phyloP scores from a whole-genome alignment of 805 yeast genomes.

The Candida coquimbonensis region DNA sequence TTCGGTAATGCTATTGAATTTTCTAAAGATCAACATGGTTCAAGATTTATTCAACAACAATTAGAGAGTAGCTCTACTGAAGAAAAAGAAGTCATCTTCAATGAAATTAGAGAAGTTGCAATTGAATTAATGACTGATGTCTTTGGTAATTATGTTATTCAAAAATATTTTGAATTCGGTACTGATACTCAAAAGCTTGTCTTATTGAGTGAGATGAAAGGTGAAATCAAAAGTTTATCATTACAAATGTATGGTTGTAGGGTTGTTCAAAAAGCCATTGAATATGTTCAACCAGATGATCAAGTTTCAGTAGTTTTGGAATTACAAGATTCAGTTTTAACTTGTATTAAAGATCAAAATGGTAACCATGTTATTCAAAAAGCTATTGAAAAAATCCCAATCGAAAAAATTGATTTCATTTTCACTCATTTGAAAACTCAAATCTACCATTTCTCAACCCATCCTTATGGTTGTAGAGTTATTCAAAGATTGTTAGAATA shows the following conservation, averaged over 20 bases:
- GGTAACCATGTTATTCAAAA: constrained; percentile 98
- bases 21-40: constrained; percentile 94
- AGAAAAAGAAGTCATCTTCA: constrained; percentile 76
- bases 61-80: constrained; percentile 55
- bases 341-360: constrained; percentile 88
- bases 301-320: constrained; percentile 68
- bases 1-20: constrained; percentile 87
- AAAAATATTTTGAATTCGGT: constrained; percentile 86
- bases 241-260: constrained; percentile 97
- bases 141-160: constrained; percentile 95
- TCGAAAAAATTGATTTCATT: constrained; percentile 61
- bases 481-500: constrained; percentile 87
- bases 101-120: constrained; percentile 70
- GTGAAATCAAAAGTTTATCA: constrained; percentile 67
- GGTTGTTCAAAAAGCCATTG: constrained; percentile 91
- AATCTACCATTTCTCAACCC: constrained; percentile 82
- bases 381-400: constrained; percentile 81
- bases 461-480: constrained; percentile 97
- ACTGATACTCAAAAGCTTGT: constrained; percentile 58
- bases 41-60: constrained; percentile 91
- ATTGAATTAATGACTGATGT: constrained; percentile 89
- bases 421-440: constrained; percentile 60
- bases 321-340: constrained; percentile 51
- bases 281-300: constrained; percentile 54
- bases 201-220: constrained; percentile 64